Conservation (phyloP, 441 rosid species). For the Capsella rubella region DNA sequence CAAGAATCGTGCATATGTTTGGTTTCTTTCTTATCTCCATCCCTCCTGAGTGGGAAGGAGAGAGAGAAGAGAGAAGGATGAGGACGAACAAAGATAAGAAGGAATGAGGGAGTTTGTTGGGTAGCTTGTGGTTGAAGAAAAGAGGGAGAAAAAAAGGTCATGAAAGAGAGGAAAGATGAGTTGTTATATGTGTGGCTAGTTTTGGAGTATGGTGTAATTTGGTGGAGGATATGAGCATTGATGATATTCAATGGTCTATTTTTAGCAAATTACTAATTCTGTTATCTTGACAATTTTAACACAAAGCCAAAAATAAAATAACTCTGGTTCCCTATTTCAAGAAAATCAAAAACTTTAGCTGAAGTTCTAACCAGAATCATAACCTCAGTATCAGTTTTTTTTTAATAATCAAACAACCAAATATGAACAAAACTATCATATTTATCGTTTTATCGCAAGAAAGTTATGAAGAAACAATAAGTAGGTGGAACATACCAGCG, state of each 20-base stretch:
- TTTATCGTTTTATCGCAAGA: constrained; percentile 10
- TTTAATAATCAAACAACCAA: constrained; percentile 19
- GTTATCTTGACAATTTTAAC: constrained; percentile 37
- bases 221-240: constrained; percentile 38
- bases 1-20: constrained; percentile 1
- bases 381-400: constrained; percentile 26
- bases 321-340: constrained; percentile 44
- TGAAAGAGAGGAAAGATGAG: constrained; percentile 43
- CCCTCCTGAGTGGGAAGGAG: constrained; percentile 72
- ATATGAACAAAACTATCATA: constrained; percentile 10
- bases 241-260: constrained; percentile 37
- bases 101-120: constrained; percentile 42
- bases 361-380: constrained; percentile 22
- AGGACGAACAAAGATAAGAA: constrained; percentile 41
- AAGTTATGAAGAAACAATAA: constrained; percentile 21
- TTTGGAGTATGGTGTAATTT: constrained; percentile 42
- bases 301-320: constrained; percentile 35
- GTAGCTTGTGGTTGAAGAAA: constrained; percentile 46
- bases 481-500: constrained; percentile 30
- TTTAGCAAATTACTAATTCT: constrained; percentile 41
- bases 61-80: constrained; percentile 44
- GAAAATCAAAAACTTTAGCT: background rate
- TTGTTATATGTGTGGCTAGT: constrained; percentile 47
- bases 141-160: constrained; percentile 43
- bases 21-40: constrained; percentile 72